Evolutionary conservation across 306 rosid species (phyloP).

Genomic region (Mimosa bimucronata): DNA sequence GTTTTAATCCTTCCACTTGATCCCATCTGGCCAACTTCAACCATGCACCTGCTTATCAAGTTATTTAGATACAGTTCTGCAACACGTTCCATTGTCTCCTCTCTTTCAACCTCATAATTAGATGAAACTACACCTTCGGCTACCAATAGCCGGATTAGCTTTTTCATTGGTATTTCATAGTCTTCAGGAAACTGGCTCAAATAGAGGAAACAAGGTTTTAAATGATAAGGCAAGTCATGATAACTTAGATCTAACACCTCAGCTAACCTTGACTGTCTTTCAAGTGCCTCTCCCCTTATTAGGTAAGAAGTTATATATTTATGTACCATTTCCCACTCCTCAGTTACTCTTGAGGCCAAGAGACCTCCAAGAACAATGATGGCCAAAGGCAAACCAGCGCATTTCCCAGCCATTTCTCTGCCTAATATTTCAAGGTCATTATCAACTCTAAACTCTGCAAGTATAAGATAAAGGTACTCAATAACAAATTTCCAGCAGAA

Average conservation of each 20-base stretch:
- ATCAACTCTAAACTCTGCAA: slow-evolving; percentile 36
- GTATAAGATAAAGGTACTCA: neutral
- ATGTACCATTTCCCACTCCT: slow-evolving; percentile 48
- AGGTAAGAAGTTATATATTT: slow-evolving; percentile 38
- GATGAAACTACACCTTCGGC: slow-evolving; percentile 61
- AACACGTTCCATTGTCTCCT: slow-evolving; percentile 45
- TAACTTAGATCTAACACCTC: slow-evolving; percentile 59
- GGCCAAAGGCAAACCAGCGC: slow-evolving; percentile 61
- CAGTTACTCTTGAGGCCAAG: slow-evolving; percentile 51
- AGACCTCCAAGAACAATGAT: slow-evolving; percentile 63
- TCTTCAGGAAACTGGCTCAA: slow-evolving; percentile 64
- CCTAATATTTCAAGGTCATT: slow-evolving; percentile 44
- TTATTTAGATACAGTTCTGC: slow-evolving; percentile 47
- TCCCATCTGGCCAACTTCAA: slow-evolving; percentile 53
- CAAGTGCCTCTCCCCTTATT: slow-evolving; percentile 41
- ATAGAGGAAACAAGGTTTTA: slow-evolving; percentile 60
- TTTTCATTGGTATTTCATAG: slow-evolving; percentile 47
- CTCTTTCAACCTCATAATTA: slow-evolving; percentile 33
- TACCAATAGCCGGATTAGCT: slow-evolving; percentile 50
- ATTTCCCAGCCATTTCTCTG: slow-evolving; percentile 55
- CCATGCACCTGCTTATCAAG: slow-evolving; percentile 55
- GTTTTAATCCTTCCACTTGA: slow-evolving; percentile 54
- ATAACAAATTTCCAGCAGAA: neutral
- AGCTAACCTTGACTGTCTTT: slow-evolving; percentile 36
- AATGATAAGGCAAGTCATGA: slow-evolving; percentile 45